Base-by-base conservation (phyloP, 371 early-diverging fungal species). In the Mortierella sp. region DNA sequence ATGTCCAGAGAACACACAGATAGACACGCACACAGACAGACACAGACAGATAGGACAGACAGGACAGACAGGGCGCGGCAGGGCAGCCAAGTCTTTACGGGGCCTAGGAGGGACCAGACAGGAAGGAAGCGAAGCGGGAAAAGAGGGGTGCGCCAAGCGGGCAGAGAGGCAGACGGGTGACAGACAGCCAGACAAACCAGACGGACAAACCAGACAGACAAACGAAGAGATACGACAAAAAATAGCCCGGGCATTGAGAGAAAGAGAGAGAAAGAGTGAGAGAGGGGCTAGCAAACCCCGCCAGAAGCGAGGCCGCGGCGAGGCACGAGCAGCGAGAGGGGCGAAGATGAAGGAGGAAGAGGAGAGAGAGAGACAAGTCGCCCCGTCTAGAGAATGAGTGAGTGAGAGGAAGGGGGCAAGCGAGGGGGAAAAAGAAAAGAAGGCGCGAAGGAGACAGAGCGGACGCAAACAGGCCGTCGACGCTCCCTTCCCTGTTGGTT, bases 281-380 rank as follows among this genome's bases (percentile, higher is more conserved):
- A 58, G 66, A 55, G 26, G 60, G 29, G 26, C 29, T 16, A 48
- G 47, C 29, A 12, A 48, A 48, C 48, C 15, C 29, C 46, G 30
- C 6, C 47, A 7, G 51, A 25, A 61, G 51, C 45, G n/a, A n/a
- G 21, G 19, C 44, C 12, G 26, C 21, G 21, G 25, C 16, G 21
- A 18, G 37, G 51, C 4, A 19, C 18, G 60, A 44, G n/a, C n/a
- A n/a, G n/a, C n/a, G 43, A 44, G 26, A 11, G 25, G 50, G 2
- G n/a, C 6, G 15, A 21, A 18, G 29, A 9, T 14, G 50, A 28
- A 60, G 60, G 26, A 14, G 30, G 0, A 21, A 9, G 21, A 29
- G 7, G 16, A 52, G 52, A 25, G 30, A n/a, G n/a, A n/a, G n/a
- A n/a, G n/a, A n/a, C n/a, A n/a, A n/a, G n/a, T n/a, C n/a, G n/a